Evolutionary conservation across 2,329 filamentous ascomycete species (phyloP), one percentile per base, ranked within the genome.

Genomic region (Penicillium capsulatum): DNA sequence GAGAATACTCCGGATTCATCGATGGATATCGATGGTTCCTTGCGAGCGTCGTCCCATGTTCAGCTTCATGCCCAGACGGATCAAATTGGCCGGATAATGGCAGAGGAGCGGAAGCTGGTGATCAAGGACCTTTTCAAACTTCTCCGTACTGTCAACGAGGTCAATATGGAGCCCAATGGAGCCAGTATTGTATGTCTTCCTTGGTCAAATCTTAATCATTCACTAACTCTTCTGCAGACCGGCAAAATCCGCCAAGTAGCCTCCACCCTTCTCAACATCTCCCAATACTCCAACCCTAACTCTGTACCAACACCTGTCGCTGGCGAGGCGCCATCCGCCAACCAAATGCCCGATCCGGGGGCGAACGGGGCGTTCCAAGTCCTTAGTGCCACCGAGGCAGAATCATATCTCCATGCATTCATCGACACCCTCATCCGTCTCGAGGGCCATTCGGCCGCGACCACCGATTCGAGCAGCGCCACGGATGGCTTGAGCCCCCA

Each of bases 211-310:
- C n/a, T 5, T 13, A 10, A 16, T 9, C 10, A 20, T 11, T 10
- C 4, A 37, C 40, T 39, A 29, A 45, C 34, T 13, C 6, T 14
- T 5, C 11, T 4, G 26, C 60, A 80, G 76, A 87, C 86, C 55
- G 80, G 80, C 69, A 94, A 94, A 70, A 86, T 94, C 51, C 84
- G 87, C 7, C 83, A 86, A 57, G 84, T 94, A 27, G 87, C 87
- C 1, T 84, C 83, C 17, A 92, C 87, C 0, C 73, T 94, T 6
- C 76, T 94, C 34, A 80, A 85, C 46, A 69, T 73, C 1, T 76
- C 78, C 2, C 70, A 73, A 34, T 65, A 72, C 29, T 66, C 72
- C 17, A 76, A 76, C 53, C 71, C 42, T 9, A 22, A 22, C 3
- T 28, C 33, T 29, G 40, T 31, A 8, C 22, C 43, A 7, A 32